Evolutionary conservation across 108 stramenopile species (phyloP).

Genomic region (Conticribra guillardii): DNA sequence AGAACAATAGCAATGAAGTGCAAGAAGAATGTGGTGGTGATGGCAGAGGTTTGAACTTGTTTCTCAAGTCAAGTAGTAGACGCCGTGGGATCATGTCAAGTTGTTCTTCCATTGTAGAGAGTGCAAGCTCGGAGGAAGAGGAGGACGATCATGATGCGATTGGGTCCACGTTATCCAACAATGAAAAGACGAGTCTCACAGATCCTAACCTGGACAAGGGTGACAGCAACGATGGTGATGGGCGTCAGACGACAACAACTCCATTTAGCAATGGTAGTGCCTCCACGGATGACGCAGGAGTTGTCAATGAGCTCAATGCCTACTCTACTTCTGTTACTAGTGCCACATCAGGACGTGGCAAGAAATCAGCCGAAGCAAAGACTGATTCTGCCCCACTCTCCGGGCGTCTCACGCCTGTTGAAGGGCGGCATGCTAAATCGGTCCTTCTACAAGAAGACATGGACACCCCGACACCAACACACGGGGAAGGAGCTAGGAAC

Average conservation of each 20-base stretch:
- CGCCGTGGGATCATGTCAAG: not conserved
- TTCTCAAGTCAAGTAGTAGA: not conserved
- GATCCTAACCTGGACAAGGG: not conserved
- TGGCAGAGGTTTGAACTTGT: not conserved
- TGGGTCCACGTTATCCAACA: too few species aligned
- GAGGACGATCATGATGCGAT: too few species aligned
- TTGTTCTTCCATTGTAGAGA: slow-evolving; percentile 16
- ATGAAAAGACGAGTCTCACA: too few species aligned
- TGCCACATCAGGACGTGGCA: too few species aligned
- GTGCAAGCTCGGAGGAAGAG: slow-evolving; percentile 7
- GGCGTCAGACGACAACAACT: not conserved
- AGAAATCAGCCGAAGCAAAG: not conserved
- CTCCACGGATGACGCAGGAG: slow-evolving; percentile 17
- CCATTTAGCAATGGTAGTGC: slow-evolving; percentile 3
- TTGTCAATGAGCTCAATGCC: slow-evolving; percentile 21
- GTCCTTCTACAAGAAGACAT: not conserved
- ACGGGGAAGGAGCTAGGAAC: slow-evolving; percentile 22
- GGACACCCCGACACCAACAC: slow-evolving; percentile 29
- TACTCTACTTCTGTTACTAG: slow-evolving; percentile 16
- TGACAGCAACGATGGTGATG: not conserved
- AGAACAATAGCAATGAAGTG: too few species aligned
- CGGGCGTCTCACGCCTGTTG: slow-evolving; percentile 16
- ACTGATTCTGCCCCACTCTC: not conserved
- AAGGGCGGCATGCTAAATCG: not conserved
- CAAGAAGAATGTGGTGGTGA: not conserved